These are phyloP conservation scores for Kalanchoe fedtschenkoi DNA, from an alignment of 164 flowering plant species.

Conservation along the genomic window DNA sequence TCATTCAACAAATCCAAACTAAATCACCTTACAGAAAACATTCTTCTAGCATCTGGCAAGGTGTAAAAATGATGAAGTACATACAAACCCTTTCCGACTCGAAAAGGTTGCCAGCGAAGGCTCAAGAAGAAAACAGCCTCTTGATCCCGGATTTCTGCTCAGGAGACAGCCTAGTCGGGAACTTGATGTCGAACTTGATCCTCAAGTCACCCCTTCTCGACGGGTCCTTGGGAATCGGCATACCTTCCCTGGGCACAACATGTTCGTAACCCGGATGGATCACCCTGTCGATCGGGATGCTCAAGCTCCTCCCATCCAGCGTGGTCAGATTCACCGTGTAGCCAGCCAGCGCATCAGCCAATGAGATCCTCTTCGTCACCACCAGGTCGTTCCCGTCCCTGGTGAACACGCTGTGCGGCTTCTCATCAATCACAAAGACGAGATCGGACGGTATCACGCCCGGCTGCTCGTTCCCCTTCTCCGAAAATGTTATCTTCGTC, in stretches of 20 bases:
- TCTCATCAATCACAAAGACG: slow-evolving; percentile 71
- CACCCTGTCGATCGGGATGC: slow-evolving; percentile 42
- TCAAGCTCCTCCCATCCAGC: slow-evolving; percentile 59
- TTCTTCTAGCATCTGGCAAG: not conserved
- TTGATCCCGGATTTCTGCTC: slow-evolving; percentile 32
- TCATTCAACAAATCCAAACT: no score
- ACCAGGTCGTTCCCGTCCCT: slow-evolving; percentile 72
- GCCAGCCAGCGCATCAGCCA: slow-evolving; percentile 63
- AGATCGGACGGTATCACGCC: slow-evolving; percentile 39
- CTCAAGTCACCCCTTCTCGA: slow-evolving; percentile 55
- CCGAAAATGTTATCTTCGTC: slow-evolving; percentile 46
- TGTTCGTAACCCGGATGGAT: slow-evolving; percentile 61
- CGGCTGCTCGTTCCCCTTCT: slow-evolving; percentile 31
- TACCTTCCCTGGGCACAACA: slow-evolving; percentile 63
- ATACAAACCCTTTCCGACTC: not conserved
- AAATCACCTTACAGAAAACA: no score
- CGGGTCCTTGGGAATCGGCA: slow-evolving; percentile 77
- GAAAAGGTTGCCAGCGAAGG: no score
- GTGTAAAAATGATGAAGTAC: not conserved
- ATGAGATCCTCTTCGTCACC: slow-evolving; percentile 39
- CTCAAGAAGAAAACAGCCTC: slow-evolving; percentile 15
- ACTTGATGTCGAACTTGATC: slow-evolving; percentile 61
- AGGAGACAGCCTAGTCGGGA: slow-evolving; percentile 21
- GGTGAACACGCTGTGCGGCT: slow-evolving; percentile 57
- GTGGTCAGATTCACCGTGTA: slow-evolving; percentile 47